These are phyloP conservation scores for Fusarium annulatum DNA, from an alignment of 2,329 filamentous ascomycete genomes.

Conservation along the genomic window DNA sequence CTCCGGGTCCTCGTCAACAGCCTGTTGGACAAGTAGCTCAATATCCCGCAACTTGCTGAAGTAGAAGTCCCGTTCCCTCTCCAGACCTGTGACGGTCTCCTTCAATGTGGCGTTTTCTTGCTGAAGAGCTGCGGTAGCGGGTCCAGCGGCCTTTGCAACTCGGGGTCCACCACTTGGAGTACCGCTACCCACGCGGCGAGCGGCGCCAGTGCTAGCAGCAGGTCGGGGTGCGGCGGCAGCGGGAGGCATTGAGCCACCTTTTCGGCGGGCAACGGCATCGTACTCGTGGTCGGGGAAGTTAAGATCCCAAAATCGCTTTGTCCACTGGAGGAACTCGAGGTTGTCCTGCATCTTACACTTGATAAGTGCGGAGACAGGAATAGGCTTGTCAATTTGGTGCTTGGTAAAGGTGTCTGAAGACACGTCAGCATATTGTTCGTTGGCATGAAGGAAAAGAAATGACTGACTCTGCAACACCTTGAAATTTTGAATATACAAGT, in stretches of 20 bases:
- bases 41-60: conserved; percentile 99
- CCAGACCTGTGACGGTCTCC: conserved; percentile 93
- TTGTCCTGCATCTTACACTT: conserved; percentile 99
- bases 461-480: conserved; percentile 92
- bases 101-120: conserved; percentile 90
- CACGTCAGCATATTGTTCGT: conserved; percentile 10
- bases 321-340: conserved; percentile 98
- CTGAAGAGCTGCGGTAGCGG: conserved; percentile 77
- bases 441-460: neutral
- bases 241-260: conserved; percentile 74
- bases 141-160: conserved; percentile 60
- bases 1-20: conserved; percentile 91
- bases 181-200: conserved; percentile 65
- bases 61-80: conserved; percentile 98
- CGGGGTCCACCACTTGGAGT: conserved; percentile 70
- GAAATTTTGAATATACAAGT: conserved; percentile 98
- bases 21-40: conserved; percentile 91
- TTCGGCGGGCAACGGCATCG: conserved; percentile 87
- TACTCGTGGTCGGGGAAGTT: conserved; percentile 98
- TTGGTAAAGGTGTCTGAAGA: conserved; percentile 79
- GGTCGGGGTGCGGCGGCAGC: conserved; percentile 61
- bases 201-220: conserved; percentile 62
- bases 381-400: conserved; percentile 88
- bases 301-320: conserved; percentile 97
- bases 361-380: conserved; percentile 87